These are phyloP conservation scores for Lepiota brunneoincarnata DNA, from an alignment of 768 basidiomycete genomes.

Conservation along the genomic window DNA sequence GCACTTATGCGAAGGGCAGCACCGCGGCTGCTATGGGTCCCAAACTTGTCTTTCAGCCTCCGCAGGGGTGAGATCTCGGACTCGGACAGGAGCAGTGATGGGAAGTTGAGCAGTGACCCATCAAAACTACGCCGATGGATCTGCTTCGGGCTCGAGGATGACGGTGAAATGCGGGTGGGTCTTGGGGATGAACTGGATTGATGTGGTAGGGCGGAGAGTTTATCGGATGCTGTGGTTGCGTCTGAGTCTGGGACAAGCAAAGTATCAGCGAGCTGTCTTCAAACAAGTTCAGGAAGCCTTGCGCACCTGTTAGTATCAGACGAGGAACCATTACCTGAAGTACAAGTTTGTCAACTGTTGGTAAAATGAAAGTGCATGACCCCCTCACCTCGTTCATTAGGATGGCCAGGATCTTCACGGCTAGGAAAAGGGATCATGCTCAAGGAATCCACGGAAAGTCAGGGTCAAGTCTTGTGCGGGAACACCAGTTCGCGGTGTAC, in stretches of 20 bases:
- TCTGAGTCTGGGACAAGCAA: background rate
- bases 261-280: background rate
- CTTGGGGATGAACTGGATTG: background rate
- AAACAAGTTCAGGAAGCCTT: no score
- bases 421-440: background rate
- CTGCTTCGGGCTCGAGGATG: background rate
- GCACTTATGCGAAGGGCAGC: background rate
- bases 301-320: no score
- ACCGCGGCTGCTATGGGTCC: background rate
- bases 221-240: background rate
- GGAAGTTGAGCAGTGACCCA: conserved; percentile 6
- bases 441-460: no score
- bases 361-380: no score
- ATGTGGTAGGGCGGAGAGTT: background rate
- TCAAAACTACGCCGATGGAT: conserved; percentile 1
- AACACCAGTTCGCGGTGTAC: background rate
- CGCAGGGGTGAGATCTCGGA: conserved; percentile 5
- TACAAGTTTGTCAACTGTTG: no score
- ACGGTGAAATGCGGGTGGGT: background rate
- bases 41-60: conserved; percentile 5
- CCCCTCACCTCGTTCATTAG: no score
- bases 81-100: conserved; percentile 3
- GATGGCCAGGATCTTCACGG: background rate
- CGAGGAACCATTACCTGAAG: no score
- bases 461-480: background rate